These are phyloP conservation scores for Phytophthora syringae DNA, from an alignment of 352 stramenopile species.

Conservation along the genomic window DNA sequence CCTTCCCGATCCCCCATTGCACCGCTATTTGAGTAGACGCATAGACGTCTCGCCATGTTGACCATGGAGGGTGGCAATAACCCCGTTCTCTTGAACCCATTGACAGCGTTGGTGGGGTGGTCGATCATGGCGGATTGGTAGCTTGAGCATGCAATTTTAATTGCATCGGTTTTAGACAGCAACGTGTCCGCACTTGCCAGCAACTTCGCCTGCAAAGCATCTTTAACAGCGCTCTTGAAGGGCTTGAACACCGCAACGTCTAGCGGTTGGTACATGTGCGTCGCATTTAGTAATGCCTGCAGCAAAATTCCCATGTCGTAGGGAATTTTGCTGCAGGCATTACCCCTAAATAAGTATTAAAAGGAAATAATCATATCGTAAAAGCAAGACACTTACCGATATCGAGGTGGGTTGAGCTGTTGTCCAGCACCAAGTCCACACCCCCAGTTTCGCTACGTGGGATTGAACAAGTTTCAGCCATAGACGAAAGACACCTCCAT, in stretches of 20 bases:
- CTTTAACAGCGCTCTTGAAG: conserved; percentile 3
- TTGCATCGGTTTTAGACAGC: conserved; percentile 4
- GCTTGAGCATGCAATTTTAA: conserved; percentile 11
- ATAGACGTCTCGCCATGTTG: conserved; percentile 4
- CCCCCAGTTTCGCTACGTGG: not conserved
- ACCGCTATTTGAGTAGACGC: not conserved
- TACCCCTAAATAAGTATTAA: no score
- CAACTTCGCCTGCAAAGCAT: conserved; percentile 3
- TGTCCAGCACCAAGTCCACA: conserved; percentile 15
- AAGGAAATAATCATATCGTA: no score
- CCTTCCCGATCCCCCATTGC: not conserved
- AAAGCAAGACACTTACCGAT: conserved; percentile 2
- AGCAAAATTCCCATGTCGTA: no score
- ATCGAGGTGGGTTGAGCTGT: conserved; percentile 17
- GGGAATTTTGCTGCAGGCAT: no score
- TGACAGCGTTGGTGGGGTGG: not conserved
- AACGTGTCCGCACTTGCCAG: not conserved
- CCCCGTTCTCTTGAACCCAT: conserved; percentile 20
- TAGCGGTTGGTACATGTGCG: conserved; percentile 11
- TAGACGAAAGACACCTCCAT: conserved; percentile 4
- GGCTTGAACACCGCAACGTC: conserved; percentile 21
- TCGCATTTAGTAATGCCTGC: not conserved
- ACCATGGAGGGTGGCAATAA: conserved; percentile 2
- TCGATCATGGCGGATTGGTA: conserved; percentile 10
- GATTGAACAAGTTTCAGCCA: conserved; percentile 6